Percentiles rank a stretch among this genome's conserved stretches.
Conservation (phyloP, 2,329 filamentous ascomycete genomes). For the Calcarisporium arbuscula region DNA sequence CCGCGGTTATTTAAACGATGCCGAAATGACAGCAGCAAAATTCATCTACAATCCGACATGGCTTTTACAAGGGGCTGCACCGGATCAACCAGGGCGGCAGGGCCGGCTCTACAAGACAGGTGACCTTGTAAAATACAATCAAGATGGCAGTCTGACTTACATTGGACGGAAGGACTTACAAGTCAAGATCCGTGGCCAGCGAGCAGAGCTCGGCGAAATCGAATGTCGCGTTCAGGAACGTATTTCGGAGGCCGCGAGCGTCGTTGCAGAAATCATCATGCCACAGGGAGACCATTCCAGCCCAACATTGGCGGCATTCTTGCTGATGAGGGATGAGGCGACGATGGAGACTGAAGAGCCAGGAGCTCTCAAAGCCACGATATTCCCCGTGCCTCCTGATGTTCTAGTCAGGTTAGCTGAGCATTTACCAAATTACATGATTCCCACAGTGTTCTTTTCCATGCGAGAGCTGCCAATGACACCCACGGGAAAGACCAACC, state of each 20-base stretch:
- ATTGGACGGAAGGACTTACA: slow-evolving; percentile 36
- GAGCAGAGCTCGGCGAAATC: slow-evolving; percentile 33
- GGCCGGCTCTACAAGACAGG: slow-evolving; percentile 29
- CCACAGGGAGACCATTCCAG: neutral
- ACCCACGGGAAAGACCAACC: slow-evolving; percentile 11
- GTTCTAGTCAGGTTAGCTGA: slow-evolving; percentile 2
- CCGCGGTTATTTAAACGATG: slow-evolving; percentile 40
- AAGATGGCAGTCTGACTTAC: slow-evolving; percentile 21
- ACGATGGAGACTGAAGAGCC: neutral
- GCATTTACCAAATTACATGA: slow-evolving; percentile 14
- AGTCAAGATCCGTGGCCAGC: slow-evolving; percentile 48
- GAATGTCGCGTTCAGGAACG: neutral
- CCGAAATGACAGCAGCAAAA: slow-evolving; percentile 33
- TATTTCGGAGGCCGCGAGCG: neutral
- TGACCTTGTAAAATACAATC: slow-evolving; percentile 19
- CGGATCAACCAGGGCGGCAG: slow-evolving; percentile 25
- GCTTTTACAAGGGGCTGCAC: slow-evolving; percentile 14
- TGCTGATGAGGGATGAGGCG: neutral
- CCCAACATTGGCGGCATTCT: neutral
- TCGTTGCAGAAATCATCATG: neutral
- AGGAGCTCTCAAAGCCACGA: neutral
- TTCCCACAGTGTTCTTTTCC: slow-evolving; percentile 12
- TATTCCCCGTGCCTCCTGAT: neutral
- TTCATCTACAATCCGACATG: slow-evolving; percentile 38
- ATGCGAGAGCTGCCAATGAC: slow-evolving; percentile 10